Evolutionary conservation across 2,329 filamentous ascomycete genomes (phyloP), one percentile per base, ranked within the genome.

Genomic region (Talaromyces verruculosus): DNA sequence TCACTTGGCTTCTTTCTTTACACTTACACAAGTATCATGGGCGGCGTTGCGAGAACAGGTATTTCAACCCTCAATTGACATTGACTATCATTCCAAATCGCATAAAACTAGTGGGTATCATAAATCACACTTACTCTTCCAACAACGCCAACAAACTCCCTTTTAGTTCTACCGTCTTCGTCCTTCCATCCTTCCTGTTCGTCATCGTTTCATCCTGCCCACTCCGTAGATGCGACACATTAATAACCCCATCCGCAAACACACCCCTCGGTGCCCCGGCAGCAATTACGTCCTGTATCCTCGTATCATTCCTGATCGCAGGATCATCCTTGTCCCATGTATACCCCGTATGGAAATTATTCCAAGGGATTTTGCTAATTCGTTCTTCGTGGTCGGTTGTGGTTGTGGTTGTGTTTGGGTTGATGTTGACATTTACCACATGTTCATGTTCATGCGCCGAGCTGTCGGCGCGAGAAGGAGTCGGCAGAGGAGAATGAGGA

Each of bases 241-340:
- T 22, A 30, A 60, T 45, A 15, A 67, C 49, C 28, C 55, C 63
- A 51, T 67, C 55, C 30, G 65, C 65, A 30, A 67, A 61, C 28
- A 61, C 57, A 2, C 35, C 13, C 22, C 65, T 57, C 47, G 65
- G 65, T 4, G 49, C 37, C 13, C 47, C 39, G 10, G 61, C 59
- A 7, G 57, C 47, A 45, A 53, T 41, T 2, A 67, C 22, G 57
- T 67, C 65, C 5, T 13, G 39, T 22, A 67, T 47, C 1, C 65
- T 45, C 11, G 39, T 19, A 47, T 67, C 65, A 5, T 49, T 41
- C 25, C 19, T 55, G 6, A 62, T 51, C 22, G 6, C 57, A 19
- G 57, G 35, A 60, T 60, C 19, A 19, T 13, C n/a, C n/a, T 25
- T 53, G 19, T 62, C 45, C 28, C n/a, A 51, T 53, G 60, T 15